A percentile compares a stretch with the other conserved stretches of the same genome.
Evolutionary conservation across 352 stramenopile genomes (phyloP).

Genomic region (Plasmopara halstedii): DNA sequence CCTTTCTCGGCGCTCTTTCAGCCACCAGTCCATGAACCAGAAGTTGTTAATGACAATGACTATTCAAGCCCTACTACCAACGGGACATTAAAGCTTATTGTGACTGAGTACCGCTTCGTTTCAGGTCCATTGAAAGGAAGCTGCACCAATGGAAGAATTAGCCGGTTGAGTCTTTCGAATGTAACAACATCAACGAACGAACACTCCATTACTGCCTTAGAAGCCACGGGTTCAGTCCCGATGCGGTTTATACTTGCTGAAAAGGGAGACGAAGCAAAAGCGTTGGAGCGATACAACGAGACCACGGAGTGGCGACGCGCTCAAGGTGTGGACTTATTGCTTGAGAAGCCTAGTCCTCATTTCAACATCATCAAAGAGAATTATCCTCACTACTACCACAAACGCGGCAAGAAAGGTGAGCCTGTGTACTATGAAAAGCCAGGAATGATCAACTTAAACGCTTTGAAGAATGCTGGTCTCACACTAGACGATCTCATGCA

Average conservation of each 20-base stretch:
- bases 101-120: slow-evolving; percentile 65
- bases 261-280: slow-evolving; percentile 67
- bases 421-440: slow-evolving; percentile 86
- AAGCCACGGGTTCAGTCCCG: slow-evolving; percentile 31
- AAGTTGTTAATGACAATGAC: slow-evolving; percentile 12
- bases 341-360: slow-evolving; percentile 50
- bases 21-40: slow-evolving; percentile 19
- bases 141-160: slow-evolving; percentile 24
- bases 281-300: slow-evolving; percentile 53
- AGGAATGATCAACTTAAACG: slow-evolving; percentile 83
- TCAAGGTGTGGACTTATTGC: slow-evolving; percentile 73
- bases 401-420: slow-evolving; percentile 67
- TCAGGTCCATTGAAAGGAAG: neutral
- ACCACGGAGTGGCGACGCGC: slow-evolving; percentile 75
- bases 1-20: slow-evolving; percentile 60
- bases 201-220: slow-evolving; percentile 22
- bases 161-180: slow-evolving; percentile 2
- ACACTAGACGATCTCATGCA: slow-evolving; percentile 76
- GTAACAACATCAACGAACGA: slow-evolving; percentile 1
- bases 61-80: slow-evolving; percentile 13
- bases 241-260: slow-evolving; percentile 66
- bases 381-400: slow-evolving; percentile 89
- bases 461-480: slow-evolving; percentile 65
- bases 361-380: slow-evolving; percentile 87
- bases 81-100: slow-evolving; percentile 63